phyloP scores from a whole-genome alignment of 129 eudicot genomes.

The Flaveria robusta region DNA sequence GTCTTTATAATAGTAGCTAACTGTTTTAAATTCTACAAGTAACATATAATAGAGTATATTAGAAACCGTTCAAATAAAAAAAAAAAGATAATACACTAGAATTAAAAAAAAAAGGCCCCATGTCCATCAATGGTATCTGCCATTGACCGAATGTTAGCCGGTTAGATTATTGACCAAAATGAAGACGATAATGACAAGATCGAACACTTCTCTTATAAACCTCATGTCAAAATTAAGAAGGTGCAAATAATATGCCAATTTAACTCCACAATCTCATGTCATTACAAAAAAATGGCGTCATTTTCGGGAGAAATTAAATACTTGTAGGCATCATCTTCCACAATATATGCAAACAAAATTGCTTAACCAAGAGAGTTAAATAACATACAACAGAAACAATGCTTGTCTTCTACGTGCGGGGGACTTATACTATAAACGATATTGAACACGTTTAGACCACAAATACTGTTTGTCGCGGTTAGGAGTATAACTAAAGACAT shows the following conservation, averaged over 20 bases:
- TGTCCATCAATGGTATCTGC: not conserved
- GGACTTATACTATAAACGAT: not conserved
- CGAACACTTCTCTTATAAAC: not conserved
- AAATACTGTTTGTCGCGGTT: not conserved
- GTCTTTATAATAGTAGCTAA: too few relatives aligned
- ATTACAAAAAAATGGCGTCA: not conserved
- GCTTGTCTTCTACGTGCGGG: not conserved
- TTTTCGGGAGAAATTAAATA: not conserved
- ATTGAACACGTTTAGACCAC: not conserved
- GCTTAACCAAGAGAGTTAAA: not conserved
- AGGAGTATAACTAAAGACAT: conserved; percentile 16
- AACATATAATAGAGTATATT: too few relatives aligned
- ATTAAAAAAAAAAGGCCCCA: too few relatives aligned
- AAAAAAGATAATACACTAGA: too few relatives aligned
- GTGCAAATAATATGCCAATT: not conserved
- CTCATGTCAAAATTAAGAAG: not conserved
- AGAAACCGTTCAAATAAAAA: too few relatives aligned
- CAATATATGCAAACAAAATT: not conserved
- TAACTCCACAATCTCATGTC: not conserved
- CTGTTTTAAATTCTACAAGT: too few relatives aligned
- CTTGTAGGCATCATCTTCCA: conserved; percentile 7
- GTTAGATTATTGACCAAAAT: too few relatives aligned
- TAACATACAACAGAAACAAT: conserved; percentile 6
- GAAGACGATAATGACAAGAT: not conserved
- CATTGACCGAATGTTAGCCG: not conserved